Percentiles rank a stretch among this genome's conserved stretches.
Evolutionary conservation across 2,329 filamentous ascomycete species (phyloP).

Genomic region (Fusarium neocosmosporiellum): DNA sequence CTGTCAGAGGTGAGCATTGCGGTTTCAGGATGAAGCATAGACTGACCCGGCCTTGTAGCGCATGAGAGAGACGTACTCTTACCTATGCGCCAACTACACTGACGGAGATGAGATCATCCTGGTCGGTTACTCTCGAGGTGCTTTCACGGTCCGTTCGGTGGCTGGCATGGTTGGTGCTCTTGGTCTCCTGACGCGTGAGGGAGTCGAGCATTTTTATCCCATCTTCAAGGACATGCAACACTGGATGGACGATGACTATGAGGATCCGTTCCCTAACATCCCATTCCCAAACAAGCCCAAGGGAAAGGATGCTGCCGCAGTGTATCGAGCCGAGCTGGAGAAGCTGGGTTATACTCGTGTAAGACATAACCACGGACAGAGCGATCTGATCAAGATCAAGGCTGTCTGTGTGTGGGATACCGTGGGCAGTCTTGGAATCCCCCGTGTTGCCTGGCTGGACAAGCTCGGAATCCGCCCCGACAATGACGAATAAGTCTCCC

Average conservation of each 20-base stretch:
- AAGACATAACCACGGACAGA: conserved; percentile 51
- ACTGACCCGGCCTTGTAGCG: conserved; percentile 48
- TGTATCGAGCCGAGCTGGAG: conserved; percentile 58
- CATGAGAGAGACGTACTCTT: conserved; percentile 71
- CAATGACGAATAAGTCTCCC: conserved; percentile 59
- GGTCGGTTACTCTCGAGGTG: conserved; percentile 68
- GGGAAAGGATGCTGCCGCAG: conserved; percentile 53
- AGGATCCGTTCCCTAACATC: conserved; percentile 58
- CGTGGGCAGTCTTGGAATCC: conserved; percentile 58
- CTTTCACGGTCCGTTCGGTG: conserved; percentile 68
- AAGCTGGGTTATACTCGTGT: conserved; percentile 58
- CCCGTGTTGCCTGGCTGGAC: conserved; percentile 57
- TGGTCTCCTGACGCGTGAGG: conserved; percentile 63
- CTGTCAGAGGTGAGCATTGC: conserved; percentile 59
- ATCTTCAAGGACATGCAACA: conserved; percentile 68
- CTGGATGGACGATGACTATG: conserved; percentile 58
- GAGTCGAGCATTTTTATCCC: conserved; percentile 65
- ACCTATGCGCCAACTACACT: conserved; percentile 70
- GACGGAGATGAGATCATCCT: conserved; percentile 68
- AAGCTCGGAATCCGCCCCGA: conserved; percentile 58
- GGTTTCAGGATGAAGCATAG: not conserved
- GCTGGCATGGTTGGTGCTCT: conserved; percentile 64
- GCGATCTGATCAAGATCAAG: conserved; percentile 57
- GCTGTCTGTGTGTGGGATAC: conserved; percentile 62
- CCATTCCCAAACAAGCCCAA: conserved; percentile 63